Conservation (phyloP, 2,329 filamentous ascomycete species). For the Penicillium sp. region DNA sequence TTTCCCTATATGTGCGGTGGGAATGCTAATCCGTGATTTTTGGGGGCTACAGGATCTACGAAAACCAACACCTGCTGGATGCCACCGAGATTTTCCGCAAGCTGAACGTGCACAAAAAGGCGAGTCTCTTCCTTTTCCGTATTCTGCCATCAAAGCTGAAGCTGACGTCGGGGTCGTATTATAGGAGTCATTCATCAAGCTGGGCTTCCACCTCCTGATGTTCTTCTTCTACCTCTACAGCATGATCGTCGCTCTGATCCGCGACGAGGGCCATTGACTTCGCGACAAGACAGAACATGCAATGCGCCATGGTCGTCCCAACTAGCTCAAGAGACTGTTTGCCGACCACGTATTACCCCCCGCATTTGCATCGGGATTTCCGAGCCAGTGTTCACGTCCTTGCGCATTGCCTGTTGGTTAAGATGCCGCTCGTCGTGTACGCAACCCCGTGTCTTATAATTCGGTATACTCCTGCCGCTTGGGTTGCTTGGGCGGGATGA, state of each 20-base stretch:
- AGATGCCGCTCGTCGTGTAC: neutral
- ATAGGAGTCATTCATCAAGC: slow-evolving; percentile 97
- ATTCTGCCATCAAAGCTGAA: neutral
- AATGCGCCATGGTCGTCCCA: slow-evolving; percentile 38
- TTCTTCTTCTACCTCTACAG: slow-evolving; percentile 99
- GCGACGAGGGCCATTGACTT: slow-evolving; percentile 81
- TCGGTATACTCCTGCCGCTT: slow-evolving; percentile 8
- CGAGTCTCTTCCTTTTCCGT: slow-evolving; percentile 35
- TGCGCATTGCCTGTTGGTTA: slow-evolving; percentile 1
- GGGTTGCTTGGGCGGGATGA: slow-evolving; percentile 11
- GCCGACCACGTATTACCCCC: slow-evolving; percentile 5
- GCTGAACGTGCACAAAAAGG: slow-evolving; percentile 98
- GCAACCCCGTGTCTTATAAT: slow-evolving; percentile 9
- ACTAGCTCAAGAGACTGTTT: slow-evolving; percentile 14
- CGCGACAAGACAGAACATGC: slow-evolving; percentile 37
- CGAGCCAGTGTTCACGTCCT: neutral
- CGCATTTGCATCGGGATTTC: neutral
- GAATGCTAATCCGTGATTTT: slow-evolving; percentile 23
- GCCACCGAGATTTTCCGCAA: slow-evolving; percentile 99
- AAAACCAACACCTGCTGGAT: slow-evolving; percentile 94
- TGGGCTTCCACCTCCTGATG: slow-evolving; percentile 97
- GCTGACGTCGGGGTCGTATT: slow-evolving; percentile 5
- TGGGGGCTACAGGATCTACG: slow-evolving; percentile 69
- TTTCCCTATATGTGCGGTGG: neutral
- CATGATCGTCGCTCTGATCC: slow-evolving; percentile 96